Evolutionary conservation across 176 grass and related monocot genomes (phyloP).

Genomic region (Thinopyrum elongatum): DNA sequence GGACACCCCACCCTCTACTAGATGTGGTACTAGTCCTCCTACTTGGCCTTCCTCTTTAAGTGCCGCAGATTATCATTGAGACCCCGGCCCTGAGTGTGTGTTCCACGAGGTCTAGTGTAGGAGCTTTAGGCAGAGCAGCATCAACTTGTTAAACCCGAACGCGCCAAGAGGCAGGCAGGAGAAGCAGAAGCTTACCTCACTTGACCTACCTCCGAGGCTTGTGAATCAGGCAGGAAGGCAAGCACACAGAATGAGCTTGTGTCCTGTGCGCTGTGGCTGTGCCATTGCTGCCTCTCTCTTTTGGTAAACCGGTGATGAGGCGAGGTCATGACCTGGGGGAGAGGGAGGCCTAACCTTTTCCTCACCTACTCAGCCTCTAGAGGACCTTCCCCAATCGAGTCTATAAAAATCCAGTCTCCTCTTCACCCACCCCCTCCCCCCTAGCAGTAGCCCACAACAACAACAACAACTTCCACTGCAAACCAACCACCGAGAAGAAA

Average conservation of each 20-base stretch:
- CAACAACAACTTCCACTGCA: slow-evolving; percentile 33
- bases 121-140: neutral
- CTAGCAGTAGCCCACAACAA: neutral
- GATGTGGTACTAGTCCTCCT: too few species aligned
- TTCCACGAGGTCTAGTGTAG: neutral
- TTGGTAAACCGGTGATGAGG: slow-evolving; percentile 9
- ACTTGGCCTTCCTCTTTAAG: too few species aligned
- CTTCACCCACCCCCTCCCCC: slow-evolving; percentile 28
- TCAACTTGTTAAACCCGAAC: slow-evolving; percentile 25
- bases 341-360: slow-evolving; percentile 55
- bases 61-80: too few species aligned
- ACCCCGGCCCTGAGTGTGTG: neutral
- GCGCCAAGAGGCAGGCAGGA: slow-evolving; percentile 16
- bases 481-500: neutral
- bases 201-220: slow-evolving; percentile 61
- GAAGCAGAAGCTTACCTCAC: slow-evolving; percentile 38
- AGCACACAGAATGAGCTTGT: neutral
- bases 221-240: neutral
- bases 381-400: slow-evolving; percentile 45
- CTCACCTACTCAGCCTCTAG: slow-evolving; percentile 74
- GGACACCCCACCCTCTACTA: too few species aligned
- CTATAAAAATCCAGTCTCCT: slow-evolving; percentile 44
- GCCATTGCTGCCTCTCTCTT: too few species aligned
- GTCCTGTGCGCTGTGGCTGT: too few species aligned
- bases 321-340: slow-evolving; percentile 55